Evolutionary conservation across 495 filamentous ascomycete genomes (phyloP).

Genomic region (Hyaloscypha finlandica): DNA sequence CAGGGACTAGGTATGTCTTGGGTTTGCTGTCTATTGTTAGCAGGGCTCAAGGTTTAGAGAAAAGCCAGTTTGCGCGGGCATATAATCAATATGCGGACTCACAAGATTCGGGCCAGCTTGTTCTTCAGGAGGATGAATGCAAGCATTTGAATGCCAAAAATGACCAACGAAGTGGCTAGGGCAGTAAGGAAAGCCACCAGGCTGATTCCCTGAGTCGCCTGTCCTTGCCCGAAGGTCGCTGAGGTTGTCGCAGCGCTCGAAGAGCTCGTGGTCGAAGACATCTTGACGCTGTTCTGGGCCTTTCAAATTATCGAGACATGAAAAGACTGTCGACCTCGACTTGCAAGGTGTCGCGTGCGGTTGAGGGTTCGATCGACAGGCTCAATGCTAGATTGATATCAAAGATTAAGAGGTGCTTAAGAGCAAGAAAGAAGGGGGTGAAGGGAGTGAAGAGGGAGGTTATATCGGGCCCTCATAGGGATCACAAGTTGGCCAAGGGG

Average conservation of each 20-base stretch:
- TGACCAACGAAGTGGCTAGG: constrained; percentile 64
- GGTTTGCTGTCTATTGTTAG: constrained; percentile 61
- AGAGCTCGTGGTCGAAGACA: constrained; percentile 9
- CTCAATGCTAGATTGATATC: background rate
- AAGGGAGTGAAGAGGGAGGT: background rate
- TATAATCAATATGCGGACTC: constrained; percentile 33
- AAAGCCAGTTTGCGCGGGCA: background rate
- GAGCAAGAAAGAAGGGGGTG: background rate
- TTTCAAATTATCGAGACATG: constrained; percentile 27
- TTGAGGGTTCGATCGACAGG: background rate
- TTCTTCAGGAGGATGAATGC: constrained; percentile 77
- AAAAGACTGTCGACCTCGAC: background rate
- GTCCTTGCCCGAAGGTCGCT: constrained; percentile 10
- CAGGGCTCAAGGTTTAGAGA: constrained; percentile 10
- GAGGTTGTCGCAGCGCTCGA: constrained; percentile 13
- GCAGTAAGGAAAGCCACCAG: constrained; percentile 74
- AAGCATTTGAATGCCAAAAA: constrained; percentile 78
- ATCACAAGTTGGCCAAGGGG: background rate
- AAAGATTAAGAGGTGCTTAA: background rate
- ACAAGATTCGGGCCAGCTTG: constrained; percentile 86
- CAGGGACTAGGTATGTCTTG: constrained; percentile 87
- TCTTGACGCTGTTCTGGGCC: background rate
- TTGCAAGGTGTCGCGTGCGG: background rate
- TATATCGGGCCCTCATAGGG: background rate
- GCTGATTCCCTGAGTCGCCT: constrained; percentile 52